Evolutionary conservation across 1,284 basidiomycete species (phyloP), one percentile per base, ranked within the genome.

Genomic region (Pulveroboletus sp.): DNA sequence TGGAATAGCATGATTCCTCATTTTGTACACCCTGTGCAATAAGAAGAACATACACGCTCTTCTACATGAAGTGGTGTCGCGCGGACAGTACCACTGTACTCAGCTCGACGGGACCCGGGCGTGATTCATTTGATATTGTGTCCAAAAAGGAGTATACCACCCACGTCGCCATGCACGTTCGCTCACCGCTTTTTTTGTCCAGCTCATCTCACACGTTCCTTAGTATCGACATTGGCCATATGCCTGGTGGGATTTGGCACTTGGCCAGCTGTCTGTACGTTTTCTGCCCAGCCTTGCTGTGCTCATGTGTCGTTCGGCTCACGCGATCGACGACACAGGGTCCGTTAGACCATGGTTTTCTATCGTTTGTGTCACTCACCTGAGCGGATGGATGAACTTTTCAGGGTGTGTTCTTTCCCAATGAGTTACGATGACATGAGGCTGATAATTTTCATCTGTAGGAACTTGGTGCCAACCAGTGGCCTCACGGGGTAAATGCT

Each of bases 241-340:
- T 74, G 72, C 73, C 73, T 1, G 62, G 70, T 21, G 48, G 73
- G 73, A 24, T 75, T 73, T 53, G 71, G 68, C 1, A 74, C 72
- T 26, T 76, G 75, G 75, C 74, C 75, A 15, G 75, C 75, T 52
- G 46, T 66, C 6, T 66, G 64, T 69, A 29, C 17, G 63, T 65
- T 41, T 7, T n/a, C 19, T 39, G 8, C 19, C 16, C 21, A n/a
- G 9, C 35, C 39, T 43, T 44, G 4, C 4, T 21, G 12, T 45
- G 11, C 3, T 8, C 6, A 19, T 36, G 10, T 45, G 5, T n/a
- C 9, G 16, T 11, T 13, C 13, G 2, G 11, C 46, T 62, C 32
- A 53, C 21, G 15, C 13, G 4, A 35, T 29, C 4, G 1, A 53
- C 24, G 17, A 2, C 10, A 48, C 24, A 66, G 68, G 65, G 65